Evolutionary conservation across 768 basidiomycete species (phyloP), one percentile per base, ranked within the genome.

Genomic region (Auriscalpium vulgare): DNA sequence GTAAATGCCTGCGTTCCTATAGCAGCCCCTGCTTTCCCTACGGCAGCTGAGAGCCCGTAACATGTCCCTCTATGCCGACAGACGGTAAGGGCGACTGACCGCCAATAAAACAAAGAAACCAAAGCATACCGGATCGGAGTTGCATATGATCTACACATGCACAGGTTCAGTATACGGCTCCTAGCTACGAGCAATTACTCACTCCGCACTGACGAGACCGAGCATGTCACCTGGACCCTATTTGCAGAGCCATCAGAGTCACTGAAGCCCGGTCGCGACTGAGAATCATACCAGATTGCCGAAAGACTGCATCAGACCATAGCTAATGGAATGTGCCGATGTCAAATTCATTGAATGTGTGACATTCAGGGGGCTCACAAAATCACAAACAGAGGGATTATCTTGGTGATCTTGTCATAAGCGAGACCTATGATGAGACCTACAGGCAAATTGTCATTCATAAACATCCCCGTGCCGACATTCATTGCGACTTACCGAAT

Each of bases 191-290:
- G 29, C 2, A 13, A 35, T 57, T 61, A 73, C 81, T 69, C 63
- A 84, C 81, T 86, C 85, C 16, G 80, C 79, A 51, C 81, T 83
- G 50, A 82, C 80, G 45, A 86, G 74, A 50, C 83, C 82, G 10
- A 84, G 67, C 81, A 86, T 85, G 62, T 87, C 79, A 19, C 87
- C 87, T 2, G 86, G 85, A 16, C 86, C 85, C 82, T 84, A 7
- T 29, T 29, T 29, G 59, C 21, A 55, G 17, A 29, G 16, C 50
- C 8, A 49, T 45, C 19, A 23, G 40, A 63, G n/a, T 56, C 35
- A 51, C 43, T n/a, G 38, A 21, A 40, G 46, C 34, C 7, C 29
- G 29, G 3, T 29, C 29, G 29, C 7, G 21, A 51, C 21, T 35
- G 57, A 29, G 11, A 40, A 37, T 6, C 11, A 14, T 37, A 79